Evolutionary conservation across 257 asterid genomes (phyloP).

Genomic region (Scutellaria galericulata): DNA sequence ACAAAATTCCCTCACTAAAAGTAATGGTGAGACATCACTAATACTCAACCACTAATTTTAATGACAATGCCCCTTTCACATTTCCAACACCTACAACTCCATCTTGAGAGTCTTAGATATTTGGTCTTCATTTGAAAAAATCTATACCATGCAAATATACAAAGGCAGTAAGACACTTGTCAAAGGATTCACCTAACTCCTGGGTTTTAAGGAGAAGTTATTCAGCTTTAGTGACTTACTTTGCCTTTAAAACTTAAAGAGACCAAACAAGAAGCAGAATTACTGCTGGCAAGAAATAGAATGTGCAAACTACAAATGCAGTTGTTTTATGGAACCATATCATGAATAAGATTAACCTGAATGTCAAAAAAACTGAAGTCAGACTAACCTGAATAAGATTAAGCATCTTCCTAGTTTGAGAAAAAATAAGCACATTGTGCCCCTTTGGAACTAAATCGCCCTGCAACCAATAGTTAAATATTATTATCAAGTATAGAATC

Average conservation of each 20-base stretch:
- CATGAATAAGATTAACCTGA: not conserved
- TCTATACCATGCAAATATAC: not conserved
- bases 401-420: constrained; percentile 96
- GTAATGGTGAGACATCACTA: not conserved
- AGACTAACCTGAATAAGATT: constrained; percentile 74
- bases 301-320: constrained; percentile 21
- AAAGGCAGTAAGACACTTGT: not conserved
- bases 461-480: constrained; percentile 48
- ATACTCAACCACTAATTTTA: not conserved
- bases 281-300: constrained; percentile 5
- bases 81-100: constrained; percentile 3
- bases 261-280: constrained; percentile 13
- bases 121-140: not conserved
- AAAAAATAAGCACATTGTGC: constrained; percentile 90
- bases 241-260: constrained; percentile 4
- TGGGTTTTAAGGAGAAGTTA: not conserved
- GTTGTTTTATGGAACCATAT: constrained; percentile 12
- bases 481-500: constrained; percentile 1
- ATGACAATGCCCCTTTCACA: not conserved
- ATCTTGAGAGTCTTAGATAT: not conserved
- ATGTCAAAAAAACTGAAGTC: constrained; percentile 25
- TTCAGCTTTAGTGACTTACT: constrained; percentile 13
- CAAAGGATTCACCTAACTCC: constrained; percentile 10
- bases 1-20: not conserved
- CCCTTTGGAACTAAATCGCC: constrained; percentile 81